A percentile compares a stretch with the other conserved stretches of the same genome.
These are phyloP conservation scores for Saraca asoca DNA, from an alignment of 331 rosid genomes.

Conservation along the genomic window DNA sequence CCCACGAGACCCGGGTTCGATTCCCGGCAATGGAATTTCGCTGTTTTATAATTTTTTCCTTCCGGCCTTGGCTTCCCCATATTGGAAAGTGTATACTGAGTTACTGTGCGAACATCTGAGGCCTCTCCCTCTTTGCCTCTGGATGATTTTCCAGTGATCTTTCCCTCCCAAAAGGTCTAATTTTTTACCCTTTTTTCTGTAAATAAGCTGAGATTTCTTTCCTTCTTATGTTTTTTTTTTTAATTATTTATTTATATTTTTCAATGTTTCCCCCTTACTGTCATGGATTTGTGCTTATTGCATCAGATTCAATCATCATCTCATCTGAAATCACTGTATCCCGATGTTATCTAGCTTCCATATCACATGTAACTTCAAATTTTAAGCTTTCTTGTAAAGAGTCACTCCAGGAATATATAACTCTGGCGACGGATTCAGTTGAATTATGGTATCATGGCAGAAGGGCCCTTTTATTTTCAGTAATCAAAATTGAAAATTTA, in stretches of 20 bases:
- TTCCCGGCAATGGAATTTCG: slow-evolving; percentile 70
- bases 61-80: too few relatives aligned
- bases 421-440: slow-evolving; percentile 7
- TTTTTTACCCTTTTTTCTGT: background rate
- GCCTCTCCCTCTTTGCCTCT: slow-evolving; percentile 1
- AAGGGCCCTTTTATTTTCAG: background rate
- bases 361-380: too few relatives aligned
- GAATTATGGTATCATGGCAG: background rate
- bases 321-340: too few relatives aligned
- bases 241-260: background rate
- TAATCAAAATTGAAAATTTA: background rate
- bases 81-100: background rate
- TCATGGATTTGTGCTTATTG: slow-evolving; percentile 9
- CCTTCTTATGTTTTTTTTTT: background rate
- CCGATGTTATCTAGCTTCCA: too few relatives aligned
- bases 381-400: too few relatives aligned
- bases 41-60: too few relatives aligned
- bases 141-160: slow-evolving; percentile 30
- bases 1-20: slow-evolving; percentile 99
- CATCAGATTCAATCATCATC: background rate
- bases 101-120: background rate
- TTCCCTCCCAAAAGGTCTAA: slow-evolving; percentile 29
- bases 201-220: background rate
- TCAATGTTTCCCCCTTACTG: background rate
- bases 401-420: too few relatives aligned